Percentiles rank a stretch among this genome's conserved stretches.
Conservation (phyloP, 2,329 filamentous ascomycete genomes). For the Pseudogymnoascus sp. region DNA sequence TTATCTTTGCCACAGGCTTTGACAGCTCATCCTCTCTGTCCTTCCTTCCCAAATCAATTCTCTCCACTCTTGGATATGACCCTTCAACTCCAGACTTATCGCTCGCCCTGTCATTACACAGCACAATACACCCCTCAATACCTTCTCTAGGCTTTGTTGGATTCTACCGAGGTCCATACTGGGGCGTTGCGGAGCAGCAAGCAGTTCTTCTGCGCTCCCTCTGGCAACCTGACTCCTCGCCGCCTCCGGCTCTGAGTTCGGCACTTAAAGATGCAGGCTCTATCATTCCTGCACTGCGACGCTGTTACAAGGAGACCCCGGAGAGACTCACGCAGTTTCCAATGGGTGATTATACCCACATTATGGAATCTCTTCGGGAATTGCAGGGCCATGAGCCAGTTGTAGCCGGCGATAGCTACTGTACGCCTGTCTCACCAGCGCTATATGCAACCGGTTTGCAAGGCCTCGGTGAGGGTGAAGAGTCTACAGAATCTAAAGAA, state of each 20-base stretch:
- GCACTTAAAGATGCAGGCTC: slow-evolving; percentile 1
- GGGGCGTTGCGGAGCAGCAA: slow-evolving; percentile 84
- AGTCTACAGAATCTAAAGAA: background rate
- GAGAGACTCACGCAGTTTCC: slow-evolving; percentile 60
- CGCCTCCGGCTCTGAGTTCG: background rate
- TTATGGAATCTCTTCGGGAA: slow-evolving; percentile 62
- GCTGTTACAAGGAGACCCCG: slow-evolving; percentile 22
- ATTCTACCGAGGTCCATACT: slow-evolving; percentile 77
- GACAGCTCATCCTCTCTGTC: slow-evolving; percentile 53
- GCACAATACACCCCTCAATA: slow-evolving; percentile 50
- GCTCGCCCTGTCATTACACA: slow-evolving; percentile 58
- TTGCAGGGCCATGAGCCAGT: slow-evolving; percentile 43
- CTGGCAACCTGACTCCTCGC: slow-evolving; percentile 38
- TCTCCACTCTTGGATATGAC: slow-evolving; percentile 49
- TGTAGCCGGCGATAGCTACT: slow-evolving; percentile 17
- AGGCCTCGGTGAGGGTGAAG: background rate
- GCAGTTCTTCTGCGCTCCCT: slow-evolving; percentile 55
- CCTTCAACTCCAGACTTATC: slow-evolving; percentile 39
- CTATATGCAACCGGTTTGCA: background rate
- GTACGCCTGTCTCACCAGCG: slow-evolving; percentile 31
- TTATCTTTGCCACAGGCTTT: slow-evolving; percentile 72
- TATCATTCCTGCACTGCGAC: slow-evolving; percentile 19
- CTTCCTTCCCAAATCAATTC: slow-evolving; percentile 51
- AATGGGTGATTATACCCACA: slow-evolving; percentile 71
- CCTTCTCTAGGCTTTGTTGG: slow-evolving; percentile 68